A percentile compares a stretch with the other conserved stretches of the same genome.
phyloP scores from a whole-genome alignment of 306 rosid species.

The Purshia tridentata region DNA sequence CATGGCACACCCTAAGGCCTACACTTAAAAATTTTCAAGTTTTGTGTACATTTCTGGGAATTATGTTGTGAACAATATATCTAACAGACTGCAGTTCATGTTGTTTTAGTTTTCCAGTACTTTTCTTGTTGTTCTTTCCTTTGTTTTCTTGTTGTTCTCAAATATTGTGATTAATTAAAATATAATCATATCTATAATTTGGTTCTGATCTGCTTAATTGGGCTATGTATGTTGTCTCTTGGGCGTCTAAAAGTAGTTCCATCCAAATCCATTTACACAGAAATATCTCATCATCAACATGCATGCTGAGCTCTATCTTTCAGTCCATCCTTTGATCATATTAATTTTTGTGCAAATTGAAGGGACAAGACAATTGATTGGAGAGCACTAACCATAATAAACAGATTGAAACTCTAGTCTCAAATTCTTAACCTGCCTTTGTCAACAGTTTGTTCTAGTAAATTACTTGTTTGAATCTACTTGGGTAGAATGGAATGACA shows the following conservation, averaged over 20 bases:
- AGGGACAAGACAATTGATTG: not conserved
- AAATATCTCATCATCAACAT: too few relatives aligned
- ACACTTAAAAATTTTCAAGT: slow-evolving; percentile 16
- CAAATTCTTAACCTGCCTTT: not conserved
- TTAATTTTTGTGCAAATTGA: not conserved
- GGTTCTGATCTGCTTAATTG: not conserved
- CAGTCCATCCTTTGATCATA: too few relatives aligned
- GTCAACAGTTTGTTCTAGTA: not conserved
- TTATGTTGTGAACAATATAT: slow-evolving; percentile 1
- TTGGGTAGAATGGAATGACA: too few relatives aligned
- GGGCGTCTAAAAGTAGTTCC: not conserved
- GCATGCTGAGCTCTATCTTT: too few relatives aligned
- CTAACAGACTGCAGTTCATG: slow-evolving; percentile 15
- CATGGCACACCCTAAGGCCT: slow-evolving; percentile 42
- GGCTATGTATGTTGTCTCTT: not conserved
- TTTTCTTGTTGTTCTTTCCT: not conserved
- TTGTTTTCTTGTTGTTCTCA: not conserved
- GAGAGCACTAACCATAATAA: not conserved
- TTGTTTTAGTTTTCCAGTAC: not conserved
- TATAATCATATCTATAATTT: not conserved
- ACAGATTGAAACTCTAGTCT: not conserved
- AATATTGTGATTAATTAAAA: not conserved
- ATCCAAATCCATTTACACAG: too few relatives aligned
- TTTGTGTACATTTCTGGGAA: not conserved
- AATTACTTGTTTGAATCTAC: not conserved